Base-by-base conservation (phyloP, 768 basidiomycete genomes). In the Thelephora ganbajun region DNA sequence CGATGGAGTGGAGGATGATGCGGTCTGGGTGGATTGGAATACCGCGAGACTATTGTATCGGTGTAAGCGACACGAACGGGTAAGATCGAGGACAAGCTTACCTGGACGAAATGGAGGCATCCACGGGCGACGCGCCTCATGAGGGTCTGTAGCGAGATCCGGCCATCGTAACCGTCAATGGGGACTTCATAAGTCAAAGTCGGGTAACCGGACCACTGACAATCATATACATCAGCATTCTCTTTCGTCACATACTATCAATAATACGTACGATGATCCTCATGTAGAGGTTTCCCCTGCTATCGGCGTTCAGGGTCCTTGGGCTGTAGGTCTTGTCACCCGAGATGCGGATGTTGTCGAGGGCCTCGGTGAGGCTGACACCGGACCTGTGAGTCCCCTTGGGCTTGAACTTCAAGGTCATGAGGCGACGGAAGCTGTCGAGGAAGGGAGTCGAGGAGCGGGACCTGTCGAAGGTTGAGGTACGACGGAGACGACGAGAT, bases 181-280 rank as follows among this genome's bases (percentile, higher is more conserved):
- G 83, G 83, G 39, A 86, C 77, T 57, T 84, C 79, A 53, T 84
- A 86, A 36, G 79, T 83, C 60, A 83, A 70, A 7, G 81, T 72
- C 36, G 70, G 61, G 56, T 83, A 83, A 1, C 82, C 82, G 37
- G 73, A 67, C 82, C 82, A 86, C 83, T 84, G 45, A 16, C 42
- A 12, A 18, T 46, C 42, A 16, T 35, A 39, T 37, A 34, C 16
- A n/a, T 35, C 20, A 12, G 49, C 11, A 22, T 47, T 36, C 44
- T 51, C 46, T 42, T 20, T 1, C 26, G 48, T 14, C 18, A 44
- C 47, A 50, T 1, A 33, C 47, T n/a, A 19, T 43, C 35, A 35
- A n/a, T 33, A 9, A 41, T 16, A 65, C 76, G 37, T 55, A 80
- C 83, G 63, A 73, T 72, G 50, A 85, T 64, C 59, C 71, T 77